Percentiles rank a stretch among this genome's conserved stretches.
phyloP scores from a whole-genome alignment of 2,329 filamentous ascomycete species.

The Ceratocystis papillata region DNA sequence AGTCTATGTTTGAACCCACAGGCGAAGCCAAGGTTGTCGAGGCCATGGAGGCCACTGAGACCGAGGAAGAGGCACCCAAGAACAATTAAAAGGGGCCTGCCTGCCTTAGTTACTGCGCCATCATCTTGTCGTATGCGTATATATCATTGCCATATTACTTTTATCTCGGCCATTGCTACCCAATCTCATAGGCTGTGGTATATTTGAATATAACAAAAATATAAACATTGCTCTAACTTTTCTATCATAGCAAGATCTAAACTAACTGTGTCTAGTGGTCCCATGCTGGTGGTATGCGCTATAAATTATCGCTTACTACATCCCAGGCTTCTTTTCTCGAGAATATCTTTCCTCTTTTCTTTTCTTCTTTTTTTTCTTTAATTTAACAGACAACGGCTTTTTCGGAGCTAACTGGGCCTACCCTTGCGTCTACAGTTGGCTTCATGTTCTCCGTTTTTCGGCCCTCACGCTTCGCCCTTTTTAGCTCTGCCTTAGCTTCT shows the following conservation, averaged over 20 bases:
- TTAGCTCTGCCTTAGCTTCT: conserved; percentile 30
- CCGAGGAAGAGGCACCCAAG: conserved; percentile 14
- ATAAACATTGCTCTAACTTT: conserved; percentile 1
- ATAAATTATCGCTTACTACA: neutral
- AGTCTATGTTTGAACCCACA: conserved; percentile 40
- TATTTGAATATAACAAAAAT: neutral
- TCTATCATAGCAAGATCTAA: conserved; percentile 7
- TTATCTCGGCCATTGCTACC: neutral
- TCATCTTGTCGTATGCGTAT: neutral
- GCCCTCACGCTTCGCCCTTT: conserved; percentile 19
- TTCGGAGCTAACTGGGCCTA: neutral
- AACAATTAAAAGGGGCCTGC: neutral
- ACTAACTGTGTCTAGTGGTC: neutral
- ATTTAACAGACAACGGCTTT: neutral
- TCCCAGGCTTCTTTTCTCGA: neutral
- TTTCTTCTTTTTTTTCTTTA: neutral
- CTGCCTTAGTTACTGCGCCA: neutral
- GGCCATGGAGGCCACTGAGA: neutral
- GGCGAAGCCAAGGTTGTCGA: conserved; percentile 7
- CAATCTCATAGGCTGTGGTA: neutral
- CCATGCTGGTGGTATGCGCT: neutral
- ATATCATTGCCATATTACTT: neutral
- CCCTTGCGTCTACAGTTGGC: neutral
- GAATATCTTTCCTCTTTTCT: neutral
- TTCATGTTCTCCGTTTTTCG: neutral